phyloP scores from a whole-genome alignment of 306 rosid genomes.

The Crataegus laevigata region DNA sequence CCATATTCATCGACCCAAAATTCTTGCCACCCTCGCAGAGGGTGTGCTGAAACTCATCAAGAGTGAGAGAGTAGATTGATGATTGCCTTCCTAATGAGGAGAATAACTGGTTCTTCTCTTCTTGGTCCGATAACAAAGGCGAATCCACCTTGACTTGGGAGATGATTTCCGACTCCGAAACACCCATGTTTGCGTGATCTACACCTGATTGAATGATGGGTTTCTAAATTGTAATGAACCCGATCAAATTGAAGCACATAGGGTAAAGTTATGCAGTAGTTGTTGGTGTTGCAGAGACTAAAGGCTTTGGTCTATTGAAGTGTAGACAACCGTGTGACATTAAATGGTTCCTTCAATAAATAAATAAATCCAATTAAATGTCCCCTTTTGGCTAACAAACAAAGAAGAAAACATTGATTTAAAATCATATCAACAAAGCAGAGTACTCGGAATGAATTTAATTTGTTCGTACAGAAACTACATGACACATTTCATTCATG shows the following conservation, averaged over 20 bases:
- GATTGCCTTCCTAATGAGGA: slow-evolving; percentile 61
- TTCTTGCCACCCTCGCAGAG: slow-evolving; percentile 70
- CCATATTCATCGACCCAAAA: slow-evolving; percentile 96
- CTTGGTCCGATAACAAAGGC: slow-evolving; percentile 18
- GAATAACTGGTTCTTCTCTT: slow-evolving; percentile 16
- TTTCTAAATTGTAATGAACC: not conserved
- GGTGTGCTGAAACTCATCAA: slow-evolving; percentile 77
- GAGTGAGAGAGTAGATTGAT: slow-evolving; percentile 80
- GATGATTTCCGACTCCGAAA: slow-evolving; percentile 31
- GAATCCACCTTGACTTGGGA: slow-evolving; percentile 45
- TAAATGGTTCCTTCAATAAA: not conserved
- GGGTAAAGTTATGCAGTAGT: not conserved
- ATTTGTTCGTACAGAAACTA: not conserved
- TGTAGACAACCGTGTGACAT: not conserved
- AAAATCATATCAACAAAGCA: not conserved
- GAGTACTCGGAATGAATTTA: not conserved
- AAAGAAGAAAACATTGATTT: not conserved
- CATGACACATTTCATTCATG: not conserved
- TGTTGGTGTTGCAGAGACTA: not conserved
- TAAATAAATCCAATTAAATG: not conserved
- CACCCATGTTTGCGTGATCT: not conserved
- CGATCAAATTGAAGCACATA: not conserved
- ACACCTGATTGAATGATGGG: not conserved
- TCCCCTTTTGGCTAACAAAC: not conserved
- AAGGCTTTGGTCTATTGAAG: no score